Base-by-base conservation (phyloP, 805 yeast species). In the Candida montana region DNA sequence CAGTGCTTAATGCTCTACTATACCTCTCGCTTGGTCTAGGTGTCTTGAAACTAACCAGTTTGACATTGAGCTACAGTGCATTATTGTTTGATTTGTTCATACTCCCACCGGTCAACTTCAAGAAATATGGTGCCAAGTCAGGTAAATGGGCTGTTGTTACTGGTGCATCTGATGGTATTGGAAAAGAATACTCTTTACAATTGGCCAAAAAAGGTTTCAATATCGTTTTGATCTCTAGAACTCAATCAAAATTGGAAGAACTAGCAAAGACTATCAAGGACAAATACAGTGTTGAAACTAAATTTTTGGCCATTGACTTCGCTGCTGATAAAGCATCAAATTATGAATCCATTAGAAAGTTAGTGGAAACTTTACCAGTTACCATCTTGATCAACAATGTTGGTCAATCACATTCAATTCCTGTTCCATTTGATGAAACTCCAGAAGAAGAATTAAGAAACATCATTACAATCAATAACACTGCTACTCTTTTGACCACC, bases 161-260 rank as follows among this genome's bases (percentile, higher is more conserved):
- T 7, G 99, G 99, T 44, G 95, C 97, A 4, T 87, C 97, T 36
- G 98, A 93, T 61, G 99, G 99, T 28, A 83, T 93, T 57, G 99
- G 99, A 44, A 88, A 90, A 60, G 96, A 93, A 62, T 93, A 77
- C 58, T 81, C 96, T 2, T 57, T 65, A 20, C 98, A 91, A 65
- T 73, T 93, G 63, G 99, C 98, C 11, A 63, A 72, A 40, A 79
- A 75, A 50, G 96, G 96, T 2, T 83, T 90, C 62, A 90, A 89
- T 53, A 62, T 93, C 35, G 80, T 87, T 11, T 72, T 93, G 51
- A 80, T 91, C 13, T 85, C 96, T 20, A 79, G 99, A 65, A 88
- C 95, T 15, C 73, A 73, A 57, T 68, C 84, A 24, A 91, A 90
- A 60, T 74, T 93, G 52, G 82, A 80, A 51, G 63, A 66, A 5